These are phyloP conservation scores for Globisporangium nagaii DNA, from an alignment of 352 stramenopile genomes.

Conservation along the genomic window DNA sequence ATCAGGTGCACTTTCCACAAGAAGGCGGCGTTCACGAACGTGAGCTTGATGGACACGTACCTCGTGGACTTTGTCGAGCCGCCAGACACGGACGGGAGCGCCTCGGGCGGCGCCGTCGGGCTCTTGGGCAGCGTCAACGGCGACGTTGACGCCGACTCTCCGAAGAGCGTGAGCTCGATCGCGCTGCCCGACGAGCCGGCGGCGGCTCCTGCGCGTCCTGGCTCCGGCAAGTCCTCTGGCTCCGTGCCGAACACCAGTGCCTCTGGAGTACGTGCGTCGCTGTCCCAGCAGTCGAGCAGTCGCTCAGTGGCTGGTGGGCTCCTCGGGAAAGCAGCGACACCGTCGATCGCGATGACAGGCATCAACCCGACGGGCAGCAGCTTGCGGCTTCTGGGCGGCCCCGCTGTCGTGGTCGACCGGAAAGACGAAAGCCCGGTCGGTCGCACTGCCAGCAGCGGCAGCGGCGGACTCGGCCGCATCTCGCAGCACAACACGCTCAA, in stretches of 20 bases:
- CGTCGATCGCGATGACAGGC: not conserved
- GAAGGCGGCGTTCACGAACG: constrained; percentile 77
- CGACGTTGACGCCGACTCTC: constrained; percentile 9
- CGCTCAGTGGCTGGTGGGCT: not conserved
- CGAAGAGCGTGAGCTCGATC: constrained; percentile 13
- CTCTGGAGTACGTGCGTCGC: constrained; percentile 1
- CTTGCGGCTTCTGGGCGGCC: not conserved
- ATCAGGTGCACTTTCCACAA: constrained; percentile 80
- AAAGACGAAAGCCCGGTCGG: not conserved
- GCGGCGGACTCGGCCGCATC: not conserved
- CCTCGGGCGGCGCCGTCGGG: not conserved
- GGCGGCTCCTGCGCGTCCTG: not conserved
- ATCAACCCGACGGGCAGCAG: not conserved
- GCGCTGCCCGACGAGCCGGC: not conserved
- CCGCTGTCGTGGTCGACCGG: not conserved
- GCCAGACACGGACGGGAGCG: constrained; percentile 6
- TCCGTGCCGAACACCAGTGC: not conserved
- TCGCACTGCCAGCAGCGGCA: not conserved
- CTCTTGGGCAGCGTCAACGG: constrained; percentile 22
- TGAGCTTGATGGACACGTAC: constrained; percentile 81
- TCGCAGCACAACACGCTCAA: constrained; percentile 7
- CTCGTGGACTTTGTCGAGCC: constrained; percentile 74
- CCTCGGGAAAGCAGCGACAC: not conserved
- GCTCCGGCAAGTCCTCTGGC: not conserved
- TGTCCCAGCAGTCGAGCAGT: constrained; percentile 11